Evolutionary conservation across 768 basidiomycete genomes (phyloP).

Genomic region (Podaxis pistillaris): DNA sequence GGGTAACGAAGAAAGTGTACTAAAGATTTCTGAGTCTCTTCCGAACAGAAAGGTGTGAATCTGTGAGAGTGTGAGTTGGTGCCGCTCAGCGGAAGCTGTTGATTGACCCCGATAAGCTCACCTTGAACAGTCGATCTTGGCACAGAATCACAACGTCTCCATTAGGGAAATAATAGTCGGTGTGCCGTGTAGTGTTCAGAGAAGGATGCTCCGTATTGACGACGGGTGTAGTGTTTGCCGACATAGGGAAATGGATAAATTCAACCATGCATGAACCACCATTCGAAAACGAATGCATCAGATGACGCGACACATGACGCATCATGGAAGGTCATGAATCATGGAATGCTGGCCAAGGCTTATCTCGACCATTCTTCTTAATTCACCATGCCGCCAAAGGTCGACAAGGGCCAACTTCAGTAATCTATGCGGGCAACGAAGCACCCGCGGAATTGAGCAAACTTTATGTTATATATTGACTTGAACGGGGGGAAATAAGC

Average conservation of each 20-base stretch:
- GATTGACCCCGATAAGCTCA: no score
- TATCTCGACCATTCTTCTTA: background rate
- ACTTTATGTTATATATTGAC: background rate
- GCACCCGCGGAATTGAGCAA: background rate
- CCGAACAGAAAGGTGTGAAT: background rate
- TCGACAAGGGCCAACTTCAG: conserved; percentile 2
- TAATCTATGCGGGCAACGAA: background rate
- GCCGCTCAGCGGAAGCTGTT: no score
- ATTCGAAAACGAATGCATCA: background rate
- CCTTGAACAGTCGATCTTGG: no score
- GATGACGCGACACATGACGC: background rate
- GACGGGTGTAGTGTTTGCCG: no score
- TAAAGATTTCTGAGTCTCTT: background rate
- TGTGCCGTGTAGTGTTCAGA: no score
- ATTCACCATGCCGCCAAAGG: conserved; percentile 1
- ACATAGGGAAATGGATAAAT: no score
- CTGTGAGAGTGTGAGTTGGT: background rate
- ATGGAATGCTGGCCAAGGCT: no score
- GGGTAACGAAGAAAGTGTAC: background rate
- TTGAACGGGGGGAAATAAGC: no score
- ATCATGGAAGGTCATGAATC: background rate
- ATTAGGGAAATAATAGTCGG: no score
- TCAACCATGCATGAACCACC: no score
- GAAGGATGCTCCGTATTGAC: no score
- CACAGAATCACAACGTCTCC: no score